Base-by-base conservation (phyloP, 331 rosid genomes). In the Cydonia oblonga region DNA sequence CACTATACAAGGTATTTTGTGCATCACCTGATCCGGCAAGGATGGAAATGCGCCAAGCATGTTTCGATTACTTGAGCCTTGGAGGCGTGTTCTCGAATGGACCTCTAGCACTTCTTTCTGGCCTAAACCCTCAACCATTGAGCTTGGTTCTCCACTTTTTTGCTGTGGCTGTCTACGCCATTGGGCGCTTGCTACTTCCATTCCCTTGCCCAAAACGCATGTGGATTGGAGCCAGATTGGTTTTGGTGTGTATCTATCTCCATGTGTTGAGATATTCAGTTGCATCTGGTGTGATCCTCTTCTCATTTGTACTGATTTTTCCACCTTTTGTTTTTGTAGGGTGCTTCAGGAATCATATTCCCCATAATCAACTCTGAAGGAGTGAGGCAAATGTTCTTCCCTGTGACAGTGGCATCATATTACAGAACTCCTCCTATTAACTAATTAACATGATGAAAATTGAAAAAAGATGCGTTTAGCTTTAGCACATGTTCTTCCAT, bases 311-410 rank as follows among this genome's bases (percentile, higher is more conserved):
- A 24, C 12, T 71, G 25, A 35, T 25, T 12, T 60, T 16, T 7
- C 15, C n/a, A 6, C 23, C 25, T 52, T 52, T 1, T 16, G 10
- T 2, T 67, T 29, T 79, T 69, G 18, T 81, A 84, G 87, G 61
- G 85, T 78, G 88, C 87, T 12, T 68, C 72, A 20, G 71, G 74
- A 23, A 87, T 87, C 67, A 77, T 87, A 63, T 78, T 82, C 64
- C 87, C 88, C 40, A 80, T 87, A 76, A 80, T 84, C 66, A 87
- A 64, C 68, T 80, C 78, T 10, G 90, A 84, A 75, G 90, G 90
- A 75, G 73, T 82, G 35, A 80, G 85, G 69, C 87, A 80, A 52
- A 82, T 75, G 84, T 82, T 80, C 70, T 75, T 84, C 35, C 87
- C 87, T 5, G 70, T 69, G 44, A 81, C 78, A 11, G 46, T 82